Evolutionary conservation across 352 stramenopile species (phyloP), one percentile per base, ranked within the genome.

Genomic region (Pythium sukuiense): DNA sequence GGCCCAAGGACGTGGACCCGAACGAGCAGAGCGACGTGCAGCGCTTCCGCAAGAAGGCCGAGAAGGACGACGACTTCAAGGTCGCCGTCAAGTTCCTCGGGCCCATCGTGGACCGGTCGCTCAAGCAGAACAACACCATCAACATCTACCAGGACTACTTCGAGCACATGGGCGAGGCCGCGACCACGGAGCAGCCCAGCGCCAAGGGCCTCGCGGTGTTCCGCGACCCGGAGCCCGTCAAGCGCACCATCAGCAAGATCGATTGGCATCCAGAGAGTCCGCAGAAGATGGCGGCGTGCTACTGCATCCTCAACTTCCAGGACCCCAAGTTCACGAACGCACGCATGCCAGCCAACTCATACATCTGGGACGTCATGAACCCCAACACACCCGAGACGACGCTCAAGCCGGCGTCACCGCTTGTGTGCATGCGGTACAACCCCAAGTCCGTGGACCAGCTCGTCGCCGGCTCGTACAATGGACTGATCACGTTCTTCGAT

Each of bases 71-170:
- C 61, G 94, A 98, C 65, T 99, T 98, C 76, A 97, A 98, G 69
- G 87, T 93, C 68, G 88, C 95, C 6, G 90, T 99, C 66, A 98
- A 98, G 73, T 81, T 63, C 54, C 82, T 99, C 5, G 94, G 95
- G 1, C 93, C 93, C 0, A 81, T 98, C 61, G 91, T 98, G 24
- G 90, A 97, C 46, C 80, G 88, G 14, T 96, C 92, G 57, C 95
- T 99, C 80, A 97, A 97, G 73, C 96, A 99, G 73, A 99, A 98
- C 76, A 99, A 99, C 76, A 99, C 96, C 9, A 97, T 99, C 58
- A 97, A 99, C 78, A 98, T 99, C 56, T 99, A 99, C 71, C 90
- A 99, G 73, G 91, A 97, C 70, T 98, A 98, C 74, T 98, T 98
- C 76, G 83, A 90, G 55, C 79, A 96, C 72, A 88, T 98, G 76